Evolutionary conservation across 176 grass and related monocot species (phyloP).

Genomic region (Metroxylon sagu): DNA sequence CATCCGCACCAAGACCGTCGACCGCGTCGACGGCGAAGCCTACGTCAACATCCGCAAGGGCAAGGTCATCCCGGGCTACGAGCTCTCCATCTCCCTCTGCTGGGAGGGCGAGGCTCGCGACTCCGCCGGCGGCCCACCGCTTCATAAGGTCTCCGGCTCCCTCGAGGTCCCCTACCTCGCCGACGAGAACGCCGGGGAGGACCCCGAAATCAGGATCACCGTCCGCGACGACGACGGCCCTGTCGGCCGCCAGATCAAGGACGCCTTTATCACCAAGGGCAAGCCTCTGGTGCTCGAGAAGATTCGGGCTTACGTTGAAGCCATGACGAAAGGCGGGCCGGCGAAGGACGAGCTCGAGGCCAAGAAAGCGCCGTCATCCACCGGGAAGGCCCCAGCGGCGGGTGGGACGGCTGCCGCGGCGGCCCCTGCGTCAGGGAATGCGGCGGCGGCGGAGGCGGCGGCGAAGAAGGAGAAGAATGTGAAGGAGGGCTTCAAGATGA

Average conservation of each 20-base stretch:
- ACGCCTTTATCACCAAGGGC: conserved; percentile 56
- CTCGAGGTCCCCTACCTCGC: conserved; percentile 87
- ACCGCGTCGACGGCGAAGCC: conserved; percentile 89
- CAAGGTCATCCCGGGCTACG: conserved; percentile 87
- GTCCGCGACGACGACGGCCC: conserved; percentile 68
- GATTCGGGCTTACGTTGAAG: conserved; percentile 54
- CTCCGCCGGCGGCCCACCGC: not conserved
- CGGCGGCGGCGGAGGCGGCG: conserved; percentile 18
- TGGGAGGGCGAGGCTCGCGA: conserved; percentile 82
- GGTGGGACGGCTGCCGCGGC: not conserved
- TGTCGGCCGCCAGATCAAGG: conserved; percentile 74
- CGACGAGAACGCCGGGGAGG: conserved; percentile 92
- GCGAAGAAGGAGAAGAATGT: conserved; percentile 22
- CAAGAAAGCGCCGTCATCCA: conserved; percentile 32
- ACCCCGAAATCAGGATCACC: conserved; percentile 67
- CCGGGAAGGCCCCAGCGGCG: not conserved
- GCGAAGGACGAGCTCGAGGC: conserved; percentile 72
- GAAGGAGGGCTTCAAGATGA: conserved; percentile 87
- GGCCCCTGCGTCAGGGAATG: conserved; percentile 7
- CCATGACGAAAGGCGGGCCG: conserved; percentile 81
- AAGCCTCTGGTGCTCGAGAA: conserved; percentile 73
- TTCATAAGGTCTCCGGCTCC: conserved; percentile 50
- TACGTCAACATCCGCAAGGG: conserved; percentile 99
- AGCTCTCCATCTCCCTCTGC: conserved; percentile 65
- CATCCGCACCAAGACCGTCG: conserved; percentile 56